Evolutionary conservation across 176 grass and related monocot genomes (phyloP), one percentile per base, ranked within the genome.

Genomic region (Musa beccarii): DNA sequence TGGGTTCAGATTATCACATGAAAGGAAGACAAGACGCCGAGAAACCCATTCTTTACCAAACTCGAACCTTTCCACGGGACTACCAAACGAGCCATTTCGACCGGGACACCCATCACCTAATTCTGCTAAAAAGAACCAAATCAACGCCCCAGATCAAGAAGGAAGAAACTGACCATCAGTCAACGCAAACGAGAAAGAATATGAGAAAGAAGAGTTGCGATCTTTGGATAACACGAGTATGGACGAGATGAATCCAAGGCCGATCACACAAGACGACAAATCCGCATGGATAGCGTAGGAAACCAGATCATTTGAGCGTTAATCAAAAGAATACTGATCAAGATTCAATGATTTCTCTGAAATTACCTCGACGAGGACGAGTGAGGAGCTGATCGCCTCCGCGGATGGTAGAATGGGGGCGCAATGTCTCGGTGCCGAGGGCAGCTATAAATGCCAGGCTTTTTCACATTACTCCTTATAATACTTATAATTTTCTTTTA

Each of bases 1-100:
- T 62, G 63, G 12, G 79, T 73, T 80, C 21, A 89, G 89, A 74
- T 71, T 80, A 92, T 94, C 95, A 99, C 95, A 89, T 94, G 88
- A 86, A 83, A 82, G 24, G 95, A 87, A 73, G 95, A 94, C 82
- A 99, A 80, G 71, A 89, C 59, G 76, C 88, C 83, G 63, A 94
- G 84, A 98, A 98, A 85, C 53, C 90, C 82, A 55, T 82, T 74
- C 80, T 84, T 93, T 87, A 89, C 84, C 75, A 93, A 85, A 78
- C 86, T 75, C 70, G 87, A 89, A 77, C 93, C 83, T 85, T 88
- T 85, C 87, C 83, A 88, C 76, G 88, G 88, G 63, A 81, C 92
- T 90, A 89, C 63, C 81, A 97, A 83, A 83, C 95, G 86, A 78
- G 88, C 95, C 86, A 99, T 91, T 84, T 82, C 83, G 71, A 73